Conservation (phyloP, 176 grass and related monocot species). For the Zizania latifolia region DNA sequence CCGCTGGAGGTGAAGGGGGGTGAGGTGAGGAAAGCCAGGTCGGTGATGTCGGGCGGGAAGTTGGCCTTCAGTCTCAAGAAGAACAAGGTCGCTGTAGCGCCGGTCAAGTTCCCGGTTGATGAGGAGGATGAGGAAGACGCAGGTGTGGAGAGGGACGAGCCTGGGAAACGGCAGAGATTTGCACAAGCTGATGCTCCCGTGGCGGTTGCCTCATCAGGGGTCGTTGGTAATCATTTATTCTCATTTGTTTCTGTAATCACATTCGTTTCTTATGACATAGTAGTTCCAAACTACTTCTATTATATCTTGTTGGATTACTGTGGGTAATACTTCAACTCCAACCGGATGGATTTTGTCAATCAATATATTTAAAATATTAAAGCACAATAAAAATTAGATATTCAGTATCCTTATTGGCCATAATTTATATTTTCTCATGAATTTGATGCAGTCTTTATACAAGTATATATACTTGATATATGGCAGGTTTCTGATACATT, state of each 20-base stretch:
- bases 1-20: conserved; percentile 36
- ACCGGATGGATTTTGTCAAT: neutral
- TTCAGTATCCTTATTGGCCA: neutral
- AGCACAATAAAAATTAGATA: neutral
- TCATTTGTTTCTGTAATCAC: neutral
- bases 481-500: neutral
- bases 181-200: conserved; percentile 23
- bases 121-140: conserved; percentile 58
- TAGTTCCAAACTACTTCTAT: neutral
- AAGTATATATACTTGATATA: neutral
- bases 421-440: neutral
- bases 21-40: conserved; percentile 46
- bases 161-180: conserved; percentile 45
- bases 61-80: conserved; percentile 96
- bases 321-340: neutral
- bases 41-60: conserved; percentile 37
- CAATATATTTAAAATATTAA: neutral
- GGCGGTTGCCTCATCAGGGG: conserved; percentile 13
- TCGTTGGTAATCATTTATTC: conserved; percentile 86
- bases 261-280: neutral
- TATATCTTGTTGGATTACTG: neutral
- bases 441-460: neutral
- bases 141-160: conserved; percentile 26
- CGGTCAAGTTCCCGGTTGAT: conserved; percentile 52
- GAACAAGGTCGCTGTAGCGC: conserved; percentile 47